Evolutionary conservation across 768 basidiomycete species (phyloP).

Genomic region (Tulasnella sp.): DNA sequence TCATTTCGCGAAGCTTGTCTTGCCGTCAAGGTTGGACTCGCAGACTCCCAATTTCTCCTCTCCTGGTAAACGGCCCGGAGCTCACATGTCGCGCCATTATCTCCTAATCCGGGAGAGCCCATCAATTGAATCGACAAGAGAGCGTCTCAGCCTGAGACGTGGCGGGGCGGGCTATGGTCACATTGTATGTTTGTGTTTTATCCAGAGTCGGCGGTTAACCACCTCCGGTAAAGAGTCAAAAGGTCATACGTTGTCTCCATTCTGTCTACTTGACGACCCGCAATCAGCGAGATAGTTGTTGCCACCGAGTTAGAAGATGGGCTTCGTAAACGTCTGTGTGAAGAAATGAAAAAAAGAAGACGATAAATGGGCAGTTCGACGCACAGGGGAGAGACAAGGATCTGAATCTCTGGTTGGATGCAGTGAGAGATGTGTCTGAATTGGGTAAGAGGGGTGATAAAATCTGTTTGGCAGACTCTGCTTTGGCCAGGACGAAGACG

Average conservation of each 20-base stretch:
- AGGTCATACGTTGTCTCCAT: neutral
- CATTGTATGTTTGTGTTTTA: constrained; percentile 15
- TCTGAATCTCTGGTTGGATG: constrained; percentile 12
- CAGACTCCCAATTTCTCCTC: neutral
- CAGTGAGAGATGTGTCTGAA: neutral
- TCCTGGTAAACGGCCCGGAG: neutral
- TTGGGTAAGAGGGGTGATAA: constrained; percentile 19
- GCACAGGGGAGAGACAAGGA: neutral
- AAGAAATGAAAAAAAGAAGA: neutral
- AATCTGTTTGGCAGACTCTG: constrained; percentile 16
- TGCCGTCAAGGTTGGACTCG: neutral
- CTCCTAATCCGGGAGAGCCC: constrained; percentile 4
- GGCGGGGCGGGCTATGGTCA: neutral
- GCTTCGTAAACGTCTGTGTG: neutral
- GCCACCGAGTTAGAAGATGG: neutral
- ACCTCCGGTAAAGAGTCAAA: neutral
- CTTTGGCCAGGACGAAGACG: constrained; percentile 2
- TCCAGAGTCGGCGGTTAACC: constrained; percentile 8
- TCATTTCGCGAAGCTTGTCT: constrained; percentile 2
- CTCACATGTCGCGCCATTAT: constrained; percentile 19
- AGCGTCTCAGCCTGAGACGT: neutral
- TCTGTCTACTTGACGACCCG: neutral
- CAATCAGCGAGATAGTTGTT: neutral
- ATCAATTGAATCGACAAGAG: neutral
- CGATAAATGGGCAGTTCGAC: neutral